These are phyloP conservation scores for Nakaseomyces glabratus DNA, from an alignment of 1,139 yeast species.

Conservation along the genomic window DNA sequence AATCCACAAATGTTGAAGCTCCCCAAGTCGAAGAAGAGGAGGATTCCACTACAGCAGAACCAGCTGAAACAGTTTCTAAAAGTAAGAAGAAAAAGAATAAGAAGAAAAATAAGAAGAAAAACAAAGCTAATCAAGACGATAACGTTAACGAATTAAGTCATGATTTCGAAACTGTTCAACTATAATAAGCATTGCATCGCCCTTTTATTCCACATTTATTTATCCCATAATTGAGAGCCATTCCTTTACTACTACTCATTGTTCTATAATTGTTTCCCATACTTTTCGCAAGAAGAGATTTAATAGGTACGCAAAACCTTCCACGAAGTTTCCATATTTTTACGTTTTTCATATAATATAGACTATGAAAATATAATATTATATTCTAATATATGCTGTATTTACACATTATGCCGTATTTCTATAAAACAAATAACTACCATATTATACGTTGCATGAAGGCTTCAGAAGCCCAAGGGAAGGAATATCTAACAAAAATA, in stretches of 20 bases:
- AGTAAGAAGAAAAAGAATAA: constrained; percentile 5
- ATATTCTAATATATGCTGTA: too few species aligned
- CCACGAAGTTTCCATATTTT: too few species aligned
- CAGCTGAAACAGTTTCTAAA: background rate
- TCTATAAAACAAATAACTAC: constrained; percentile 36
- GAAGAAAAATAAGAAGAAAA: constrained; percentile 7
- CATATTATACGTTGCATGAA: constrained; percentile 75
- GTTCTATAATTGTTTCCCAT: too few species aligned
- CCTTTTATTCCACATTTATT: too few species aligned
- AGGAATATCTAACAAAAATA: constrained; percentile 54
- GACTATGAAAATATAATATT: too few species aligned
- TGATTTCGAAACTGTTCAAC: constrained; percentile 7
- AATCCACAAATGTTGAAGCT: background rate
- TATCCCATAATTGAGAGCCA: too few species aligned
- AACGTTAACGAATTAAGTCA: constrained; percentile 7
- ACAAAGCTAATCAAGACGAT: constrained; percentile 6
- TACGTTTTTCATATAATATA: too few species aligned
- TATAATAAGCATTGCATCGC: constrained; percentile 5
- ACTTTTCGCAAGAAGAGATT: too few species aligned
- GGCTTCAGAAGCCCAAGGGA: constrained; percentile 59
- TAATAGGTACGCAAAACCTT: too few species aligned
- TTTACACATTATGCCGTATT: too few species aligned
- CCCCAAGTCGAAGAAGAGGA: constrained; percentile 6
- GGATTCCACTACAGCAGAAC: background rate
- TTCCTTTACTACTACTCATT: too few species aligned